Evolutionary conservation across 495 filamentous ascomycete genomes (phyloP), one percentile per base, ranked within the genome.

Genomic region (Pyronema domesticum): DNA sequence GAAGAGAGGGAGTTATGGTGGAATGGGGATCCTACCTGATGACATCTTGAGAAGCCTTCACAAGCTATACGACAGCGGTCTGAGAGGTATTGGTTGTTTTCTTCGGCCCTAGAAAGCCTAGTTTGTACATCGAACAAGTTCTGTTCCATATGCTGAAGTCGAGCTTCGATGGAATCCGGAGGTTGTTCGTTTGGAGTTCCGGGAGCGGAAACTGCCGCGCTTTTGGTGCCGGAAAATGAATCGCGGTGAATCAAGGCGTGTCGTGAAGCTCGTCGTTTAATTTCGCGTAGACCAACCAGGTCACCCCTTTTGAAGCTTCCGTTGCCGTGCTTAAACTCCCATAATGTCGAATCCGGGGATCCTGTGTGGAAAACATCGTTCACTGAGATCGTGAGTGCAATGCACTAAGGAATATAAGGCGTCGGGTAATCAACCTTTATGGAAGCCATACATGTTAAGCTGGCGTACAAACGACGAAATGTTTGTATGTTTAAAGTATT

Each of bases 401-500:
- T 48, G 50, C 45, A 11, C 30, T 15, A 37, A 35, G 34, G 7
- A 30, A 18, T 40, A 55, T 51, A 50, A 44, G 35, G 49, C 42
- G 36, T 30, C 15, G 19, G 37, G 48, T 42, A 37, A 51, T 74
- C 48, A 73, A 91, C 91, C 91, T 87, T 98, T 98, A 69, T 98
- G 91, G 72, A 98, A 98, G 1, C 91, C 91, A 62, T 98, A 98
- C 91, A 98, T 98, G 66, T 98, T 98, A 52, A 98, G 73, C 69
- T 98, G 91, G 47, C 91, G 80, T 37, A 98, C 91, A 66, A 98
- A 98, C 8, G 91, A 98, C 4, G 91, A 95, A 53, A 96, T 93
- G 65, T 98, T 98, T 56, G 91, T 98, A 68, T 98, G 91, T 66
- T 98, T 98, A 69, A 98, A 98, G 68, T 98, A 98, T 79, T 94